Base-by-base conservation (phyloP, 1,139 yeast species). In the Suhomyces atakaporum region DNA sequence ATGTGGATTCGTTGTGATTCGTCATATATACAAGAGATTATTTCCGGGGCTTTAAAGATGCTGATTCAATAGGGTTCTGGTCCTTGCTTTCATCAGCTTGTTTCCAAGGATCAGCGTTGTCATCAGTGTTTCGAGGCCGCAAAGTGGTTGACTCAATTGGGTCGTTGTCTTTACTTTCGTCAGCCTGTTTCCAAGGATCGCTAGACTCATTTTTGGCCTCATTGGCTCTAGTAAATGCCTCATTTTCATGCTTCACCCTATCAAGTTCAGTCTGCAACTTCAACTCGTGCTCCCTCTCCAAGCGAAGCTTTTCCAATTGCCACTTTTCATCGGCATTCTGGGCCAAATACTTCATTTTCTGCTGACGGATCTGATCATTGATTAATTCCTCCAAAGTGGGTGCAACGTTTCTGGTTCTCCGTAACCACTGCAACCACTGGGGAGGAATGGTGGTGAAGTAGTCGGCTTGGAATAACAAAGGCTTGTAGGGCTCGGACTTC, bases 341-440 rank as follows among this genome's bases (percentile, higher is more conserved):
- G 1, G 85, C 84, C 49, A 82, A 62, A 2, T 73, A 53, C 53
- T 79, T 76, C 46, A 86, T 66, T 15, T 66, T 63, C 31, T 67
- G 66, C 39, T 80, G 80, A 31, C 95, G 67, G 14, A 64, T 49
- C 49, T 77, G 70, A 47, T 86, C 95, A 3, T 62, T 63, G 4
- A 73, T 45, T 30, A 86, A 68, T 45, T 85, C 95, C 30, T 73
- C 69, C 23, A 86, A 51, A 1, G 80, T 67, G 0, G 95, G 95
- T 2, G 81, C 70, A 1, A 61, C 53, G 1, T 67, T 60, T 35
- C 95, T 67, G 1, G 87, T 79, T 48, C 78, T 68, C 34, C 94
- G 60, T 16, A 87, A 66, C 95, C 95, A 86, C 54, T 83, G 90
- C 27, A 77, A 63, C 95, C 95, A 86, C 51, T 81, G 90, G 1